A percentile compares a stretch with the other conserved stretches of the same genome.
Conservation (phyloP, 2,329 filamentous ascomycete species). For the Botrytis pseudocinerea region DNA sequence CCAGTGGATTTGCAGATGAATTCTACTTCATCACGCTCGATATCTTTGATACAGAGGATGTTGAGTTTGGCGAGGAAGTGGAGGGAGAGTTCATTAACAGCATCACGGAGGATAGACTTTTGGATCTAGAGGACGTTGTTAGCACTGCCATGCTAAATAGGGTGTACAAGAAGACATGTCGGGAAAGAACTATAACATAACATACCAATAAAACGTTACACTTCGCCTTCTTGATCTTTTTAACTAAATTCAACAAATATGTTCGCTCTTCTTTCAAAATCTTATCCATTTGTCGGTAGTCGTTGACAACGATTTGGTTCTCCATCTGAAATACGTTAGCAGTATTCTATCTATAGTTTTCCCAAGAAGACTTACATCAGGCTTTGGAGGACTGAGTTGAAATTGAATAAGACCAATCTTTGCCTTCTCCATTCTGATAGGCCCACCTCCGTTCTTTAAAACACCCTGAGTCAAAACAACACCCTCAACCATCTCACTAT, state of each 20-base stretch:
- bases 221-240: conserved; percentile 99
- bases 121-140: conserved; percentile 72
- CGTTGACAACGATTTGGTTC: conserved; percentile 98
- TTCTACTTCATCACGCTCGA: conserved; percentile 97
- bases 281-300: conserved; percentile 99
- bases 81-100: conserved; percentile 94
- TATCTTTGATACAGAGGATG: conserved; percentile 94
- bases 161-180: neutral
- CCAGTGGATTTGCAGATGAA: conserved; percentile 99
- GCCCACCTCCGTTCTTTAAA: conserved; percentile 89
- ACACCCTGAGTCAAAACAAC: conserved; percentile 90
- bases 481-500: conserved; percentile 95
- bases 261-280: conserved; percentile 98
- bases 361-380: conserved; percentile 64
- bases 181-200: neutral
- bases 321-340: conserved; percentile 69
- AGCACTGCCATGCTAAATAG: neutral
- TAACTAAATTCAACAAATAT: conserved; percentile 97
- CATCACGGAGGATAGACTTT: conserved; percentile 96
- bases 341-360: neutral
- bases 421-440: conserved; percentile 93
- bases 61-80: conserved; percentile 98
- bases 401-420: conserved; percentile 97
- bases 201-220: conserved; percentile 70
- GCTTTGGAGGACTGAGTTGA: conserved; percentile 96